phyloP scores from a whole-genome alignment of 179 eudicot genomes.

The Vitellaria paradoxa region DNA sequence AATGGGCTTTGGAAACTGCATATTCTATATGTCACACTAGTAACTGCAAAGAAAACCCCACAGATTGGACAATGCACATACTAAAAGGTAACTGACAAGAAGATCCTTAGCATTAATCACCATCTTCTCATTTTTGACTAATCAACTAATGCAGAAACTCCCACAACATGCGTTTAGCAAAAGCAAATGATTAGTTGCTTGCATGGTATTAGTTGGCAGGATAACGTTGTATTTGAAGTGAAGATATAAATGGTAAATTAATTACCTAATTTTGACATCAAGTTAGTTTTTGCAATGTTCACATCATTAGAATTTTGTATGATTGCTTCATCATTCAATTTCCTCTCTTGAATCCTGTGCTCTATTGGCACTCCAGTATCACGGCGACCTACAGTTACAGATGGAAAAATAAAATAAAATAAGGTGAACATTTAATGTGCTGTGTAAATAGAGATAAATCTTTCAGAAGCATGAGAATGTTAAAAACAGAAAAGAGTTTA shows the following conservation, averaged over 20 bases:
- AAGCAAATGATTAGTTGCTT: neutral
- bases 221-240: neutral
- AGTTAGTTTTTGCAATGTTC: conserved; percentile 12
- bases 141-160: neutral
- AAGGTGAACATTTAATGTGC: too few relatives aligned
- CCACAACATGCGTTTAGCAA: neutral
- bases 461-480: neutral
- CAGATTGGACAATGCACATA: neutral
- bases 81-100: neutral
- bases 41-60: neutral
- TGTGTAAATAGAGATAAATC: neutral
- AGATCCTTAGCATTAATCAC: neutral
- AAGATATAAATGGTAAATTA: neutral
- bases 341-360: conserved; percentile 21
- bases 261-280: conserved; percentile 31
- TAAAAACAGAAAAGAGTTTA: neutral
- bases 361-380: conserved; percentile 13
- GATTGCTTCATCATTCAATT: conserved; percentile 8
- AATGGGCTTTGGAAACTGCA: neutral
- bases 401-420: neutral
- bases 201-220: neutral
- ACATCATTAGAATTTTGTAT: conserved; percentile 8
- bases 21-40: neutral
- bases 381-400: conserved; percentile 15
- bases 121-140: neutral